Base-by-base conservation (phyloP, 768 basidiomycete genomes). In the Russula compacta region DNA sequence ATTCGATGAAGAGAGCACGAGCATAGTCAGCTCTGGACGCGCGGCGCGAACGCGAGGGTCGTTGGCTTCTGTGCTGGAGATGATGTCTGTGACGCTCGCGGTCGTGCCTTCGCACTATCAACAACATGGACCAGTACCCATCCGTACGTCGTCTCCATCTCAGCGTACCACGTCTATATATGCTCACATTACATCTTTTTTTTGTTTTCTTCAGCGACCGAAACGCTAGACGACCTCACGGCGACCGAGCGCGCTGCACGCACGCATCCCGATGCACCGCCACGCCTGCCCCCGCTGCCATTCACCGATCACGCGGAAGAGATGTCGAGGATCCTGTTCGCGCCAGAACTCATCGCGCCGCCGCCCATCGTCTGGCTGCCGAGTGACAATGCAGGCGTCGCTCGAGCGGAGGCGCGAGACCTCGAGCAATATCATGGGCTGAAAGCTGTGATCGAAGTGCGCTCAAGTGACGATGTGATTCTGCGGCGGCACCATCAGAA, bases 321-420 rank as follows among this genome's bases (percentile, higher is more conserved):
- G 67, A 85, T 87, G 81, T 80, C 82, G 6, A 83, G 84, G 15
- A 83, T 92, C 58, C 74, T 93, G 42, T 93, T 92, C 69, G 87
- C 90, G 4, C 87, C 89, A 1, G 89, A 89, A 71, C 77, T 92
- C 43, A 79, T 89, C 64, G 87, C 87, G 12, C 87, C 89, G 17
- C 75, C 80, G 19, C 89, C 89, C 1, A 83, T 87, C 61, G 87
- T 93, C 53, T 92, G 90, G 90, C 76, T 92, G n/a, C 87, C 87
- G 1, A 85, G 87, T 70, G 89, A 91, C 70, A 78, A 78, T 11
- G 83, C 84, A 15, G 86, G 86, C 24, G 83, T 90, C 15, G 87
- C 85, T 8, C 78, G 81, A 42, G 82, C 85, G 6, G 89, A 92
- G 71, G 88, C 88, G 33, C 76, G 80, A 51, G 90, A 93, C 71